phyloP scores from a whole-genome alignment of 805 yeast genomes.

The Kodamaea laetipori region DNA sequence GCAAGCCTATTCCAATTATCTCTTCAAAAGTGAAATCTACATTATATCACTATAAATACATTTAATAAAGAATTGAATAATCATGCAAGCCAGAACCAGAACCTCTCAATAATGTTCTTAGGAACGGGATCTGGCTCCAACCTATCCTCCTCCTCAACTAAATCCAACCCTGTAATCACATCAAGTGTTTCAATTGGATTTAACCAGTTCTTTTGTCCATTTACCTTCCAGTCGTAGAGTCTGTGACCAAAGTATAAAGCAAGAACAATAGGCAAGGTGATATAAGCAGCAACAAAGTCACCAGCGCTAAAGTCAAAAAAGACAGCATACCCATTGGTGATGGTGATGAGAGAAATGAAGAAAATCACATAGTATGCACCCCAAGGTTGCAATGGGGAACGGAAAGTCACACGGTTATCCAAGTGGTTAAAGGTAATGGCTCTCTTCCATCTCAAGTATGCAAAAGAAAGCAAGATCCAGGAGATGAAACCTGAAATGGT shows the following conservation, averaged over 20 bases:
- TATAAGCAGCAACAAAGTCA: constrained; percentile 72
- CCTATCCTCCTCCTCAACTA: constrained; percentile 56
- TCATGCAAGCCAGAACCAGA: constrained; percentile 51
- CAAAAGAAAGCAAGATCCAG: constrained; percentile 56
- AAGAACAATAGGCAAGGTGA: constrained; percentile 60
- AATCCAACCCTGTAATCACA: constrained; percentile 58
- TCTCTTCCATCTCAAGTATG: constrained; percentile 64
- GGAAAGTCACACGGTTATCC: constrained; percentile 59
- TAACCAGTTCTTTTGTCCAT: constrained; percentile 38
- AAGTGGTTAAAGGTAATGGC: constrained; percentile 58
- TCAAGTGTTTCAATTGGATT: constrained; percentile 61
- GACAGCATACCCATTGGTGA: constrained; percentile 75
- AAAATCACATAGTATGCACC: constrained; percentile 57
- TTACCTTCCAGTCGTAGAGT: constrained; percentile 36
- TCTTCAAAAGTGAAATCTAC: too few relatives aligned
- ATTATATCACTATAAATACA: too few relatives aligned
- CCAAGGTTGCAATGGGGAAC: constrained; percentile 56
- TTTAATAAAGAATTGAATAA: too few relatives aligned
- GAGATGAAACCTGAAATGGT: constrained; percentile 68
- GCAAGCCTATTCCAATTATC: too few relatives aligned
- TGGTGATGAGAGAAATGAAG: constrained; percentile 51
- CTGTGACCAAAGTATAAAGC: constrained; percentile 61
- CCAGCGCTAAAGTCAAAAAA: constrained; percentile 58
- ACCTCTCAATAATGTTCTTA: constrained; percentile 40
- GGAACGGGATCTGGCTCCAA: constrained; percentile 40